Conservation (phyloP, 176 grass and related monocot genomes). For the Cocos nucifera region DNA sequence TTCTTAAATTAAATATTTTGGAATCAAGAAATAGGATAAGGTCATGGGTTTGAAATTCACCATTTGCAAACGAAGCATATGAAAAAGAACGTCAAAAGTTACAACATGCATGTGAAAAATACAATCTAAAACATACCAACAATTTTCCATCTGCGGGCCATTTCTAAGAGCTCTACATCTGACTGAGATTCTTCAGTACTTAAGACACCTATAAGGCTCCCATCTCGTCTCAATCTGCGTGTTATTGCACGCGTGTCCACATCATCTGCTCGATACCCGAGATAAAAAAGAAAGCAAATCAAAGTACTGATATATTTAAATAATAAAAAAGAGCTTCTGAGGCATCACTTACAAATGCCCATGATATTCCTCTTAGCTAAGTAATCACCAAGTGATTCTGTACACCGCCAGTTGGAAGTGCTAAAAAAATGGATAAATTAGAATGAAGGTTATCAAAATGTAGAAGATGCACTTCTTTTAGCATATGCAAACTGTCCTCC, state of each 20-base stretch:
- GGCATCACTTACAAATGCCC: slow-evolving; percentile 74
- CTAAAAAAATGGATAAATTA: slow-evolving; percentile 18
- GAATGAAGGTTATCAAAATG: neutral
- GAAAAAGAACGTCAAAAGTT: too few species aligned
- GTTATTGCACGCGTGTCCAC: slow-evolving; percentile 94
- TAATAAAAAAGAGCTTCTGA: neutral
- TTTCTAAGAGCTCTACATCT: slow-evolving; percentile 61
- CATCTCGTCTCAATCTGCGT: slow-evolving; percentile 83
- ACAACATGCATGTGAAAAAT: too few species aligned
- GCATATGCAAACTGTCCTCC: too few species aligned
- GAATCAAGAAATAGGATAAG: too few species aligned
- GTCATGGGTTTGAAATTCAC: too few species aligned
- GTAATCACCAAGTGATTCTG: slow-evolving; percentile 80
- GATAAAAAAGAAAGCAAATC: slow-evolving; percentile 2
- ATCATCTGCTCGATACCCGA: slow-evolving; percentile 40
- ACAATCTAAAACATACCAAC: slow-evolving; percentile 43
- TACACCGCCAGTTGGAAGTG: slow-evolving; percentile 87
- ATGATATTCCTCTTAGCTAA: slow-evolving; percentile 82
- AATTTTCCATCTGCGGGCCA: slow-evolving; percentile 85
- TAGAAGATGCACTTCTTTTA: neutral
- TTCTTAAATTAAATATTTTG: too few species aligned
- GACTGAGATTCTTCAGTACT: slow-evolving; percentile 70
- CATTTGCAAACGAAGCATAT: too few species aligned
- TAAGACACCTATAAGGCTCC: slow-evolving; percentile 93
- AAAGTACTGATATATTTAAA: neutral